Evolutionary conservation across 371 early-diverging fungal genomes (phyloP), one percentile per base, ranked within the genome.

Genomic region (Parasitella parasitica): DNA sequence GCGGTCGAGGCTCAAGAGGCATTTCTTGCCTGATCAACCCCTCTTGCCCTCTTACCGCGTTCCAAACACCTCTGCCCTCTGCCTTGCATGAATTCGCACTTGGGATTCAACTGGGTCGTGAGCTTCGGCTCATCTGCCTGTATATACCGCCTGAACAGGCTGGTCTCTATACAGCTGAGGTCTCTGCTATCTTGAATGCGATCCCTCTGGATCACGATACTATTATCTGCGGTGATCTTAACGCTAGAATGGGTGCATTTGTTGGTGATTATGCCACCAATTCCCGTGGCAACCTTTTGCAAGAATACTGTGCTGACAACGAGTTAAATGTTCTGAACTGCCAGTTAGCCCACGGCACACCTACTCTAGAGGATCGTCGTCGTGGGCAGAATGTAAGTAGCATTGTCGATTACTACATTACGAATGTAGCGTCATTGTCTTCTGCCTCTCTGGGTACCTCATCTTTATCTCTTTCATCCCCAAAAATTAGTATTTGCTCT

Each of bases 201-300:
- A 52, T 65, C n/a, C 65, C 54, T 12, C 16, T 54, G 28, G 11
- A 20, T 16, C n/a, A 15, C 0, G 39, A 54, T 15, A 61, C 62
- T 0, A 54, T 67, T 11, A 58, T 67, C 3, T 62, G 62, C 50
- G 67, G 62, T 6, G 50, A 61, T 38, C 16, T 62, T 12, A 67
- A 67, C 27, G 55, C 54, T 4, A 6, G 62, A 11, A 49, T 58
- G 13, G 59, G 59, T n/a, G 1, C 35, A 16, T 3, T 35, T n/a
- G 24, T 36, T 36, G 59, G 62, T 7, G 67, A 58, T 11, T 11
- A n/a, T 11, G 9, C 0, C 13, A 20, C 34, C 0, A 62, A 46
- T 15, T 16, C 53, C n/a, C 46, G 51, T 11, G 67, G 62, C 16
- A 30, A 30, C 8, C 30, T 30, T 5, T 8, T 5, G 8, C 30